These are phyloP conservation scores for Tuber magnatum DNA, from an alignment of 495 filamentous ascomycete genomes.

Conservation along the genomic window DNA sequence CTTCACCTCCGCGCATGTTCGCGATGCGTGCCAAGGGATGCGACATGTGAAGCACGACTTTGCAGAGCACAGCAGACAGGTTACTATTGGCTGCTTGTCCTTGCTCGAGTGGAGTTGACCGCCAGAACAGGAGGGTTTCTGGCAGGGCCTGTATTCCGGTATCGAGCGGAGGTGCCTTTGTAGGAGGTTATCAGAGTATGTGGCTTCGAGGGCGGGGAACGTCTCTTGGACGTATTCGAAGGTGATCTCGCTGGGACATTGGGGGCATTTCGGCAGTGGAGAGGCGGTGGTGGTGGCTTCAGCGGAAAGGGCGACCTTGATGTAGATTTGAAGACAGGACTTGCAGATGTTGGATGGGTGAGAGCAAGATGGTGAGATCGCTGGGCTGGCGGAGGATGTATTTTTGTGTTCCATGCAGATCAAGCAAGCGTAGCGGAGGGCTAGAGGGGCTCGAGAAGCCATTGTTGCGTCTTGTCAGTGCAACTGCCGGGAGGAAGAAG, in stretches of 20 bases:
- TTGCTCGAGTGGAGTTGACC: neutral
- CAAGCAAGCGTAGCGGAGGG: neutral
- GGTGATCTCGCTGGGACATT: neutral
- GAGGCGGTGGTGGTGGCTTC: neutral
- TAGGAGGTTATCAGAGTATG: neutral
- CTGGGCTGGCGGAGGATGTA: neutral
- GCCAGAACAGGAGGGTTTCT: neutral
- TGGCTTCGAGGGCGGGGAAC: neutral
- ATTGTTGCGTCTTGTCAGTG: neutral
- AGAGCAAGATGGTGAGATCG: neutral
- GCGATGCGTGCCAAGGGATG: neutral
- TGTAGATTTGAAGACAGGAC: neutral
- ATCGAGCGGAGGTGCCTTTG: neutral
- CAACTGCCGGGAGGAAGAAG: neutral
- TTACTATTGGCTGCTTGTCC: neutral
- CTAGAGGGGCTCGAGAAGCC: neutral
- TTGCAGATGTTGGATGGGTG: neutral
- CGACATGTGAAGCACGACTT: slow-evolving; percentile 1
- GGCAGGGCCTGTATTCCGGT: neutral
- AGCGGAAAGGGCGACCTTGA: neutral
- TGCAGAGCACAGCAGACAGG: neutral
- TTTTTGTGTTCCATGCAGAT: neutral
- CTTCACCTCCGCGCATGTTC: neutral
- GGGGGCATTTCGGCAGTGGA: neutral
- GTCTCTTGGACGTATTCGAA: neutral